phyloP scores from a whole-genome alignment of 2,329 filamentous ascomycete species.

The Colletotrichum karsti region DNA sequence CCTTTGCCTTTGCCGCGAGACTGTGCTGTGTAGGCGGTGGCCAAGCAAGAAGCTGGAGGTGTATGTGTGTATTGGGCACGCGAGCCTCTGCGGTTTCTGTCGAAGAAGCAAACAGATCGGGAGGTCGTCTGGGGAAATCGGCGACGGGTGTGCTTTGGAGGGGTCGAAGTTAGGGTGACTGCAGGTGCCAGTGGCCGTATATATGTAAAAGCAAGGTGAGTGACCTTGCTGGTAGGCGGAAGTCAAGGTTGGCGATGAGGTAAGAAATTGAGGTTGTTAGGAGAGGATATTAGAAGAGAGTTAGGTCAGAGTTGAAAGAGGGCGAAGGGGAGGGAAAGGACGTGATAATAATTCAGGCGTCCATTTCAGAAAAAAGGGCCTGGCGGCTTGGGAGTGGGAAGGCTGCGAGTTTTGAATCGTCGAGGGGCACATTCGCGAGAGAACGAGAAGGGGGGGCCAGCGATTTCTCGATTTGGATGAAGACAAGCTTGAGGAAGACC shows the following conservation, averaged over 20 bases:
- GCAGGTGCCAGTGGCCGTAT: neutral
- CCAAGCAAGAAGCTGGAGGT: neutral
- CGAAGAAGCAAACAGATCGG: neutral
- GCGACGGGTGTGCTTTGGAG: neutral
- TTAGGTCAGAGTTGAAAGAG: slow-evolving; percentile 16
- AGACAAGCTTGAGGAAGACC: slow-evolving; percentile 22
- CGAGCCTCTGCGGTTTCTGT: slow-evolving; percentile 5
- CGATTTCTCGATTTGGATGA: slow-evolving; percentile 26
- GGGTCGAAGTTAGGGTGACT: neutral
- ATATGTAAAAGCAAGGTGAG: neutral
- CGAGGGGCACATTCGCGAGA: slow-evolving; percentile 16
- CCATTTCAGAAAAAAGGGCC: neutral
- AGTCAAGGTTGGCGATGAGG: slow-evolving; percentile 6
- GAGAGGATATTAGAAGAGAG: slow-evolving; percentile 15
- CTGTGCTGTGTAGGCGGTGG: neutral
- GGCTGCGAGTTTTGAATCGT: slow-evolving; percentile 27
- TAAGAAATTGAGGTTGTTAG: slow-evolving; percentile 2
- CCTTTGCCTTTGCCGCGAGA: neutral
- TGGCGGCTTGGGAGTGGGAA: slow-evolving; percentile 16
- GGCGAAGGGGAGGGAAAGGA: neutral
- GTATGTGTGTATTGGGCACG: neutral
- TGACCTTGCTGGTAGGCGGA: neutral
- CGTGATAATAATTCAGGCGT: slow-evolving; percentile 19
- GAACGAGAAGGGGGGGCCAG: slow-evolving; percentile 3
- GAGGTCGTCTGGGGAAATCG: neutral